These are phyloP conservation scores for Musa troglodytarum DNA, from an alignment of 176 grass and related monocot genomes.

Conservation along the genomic window DNA sequence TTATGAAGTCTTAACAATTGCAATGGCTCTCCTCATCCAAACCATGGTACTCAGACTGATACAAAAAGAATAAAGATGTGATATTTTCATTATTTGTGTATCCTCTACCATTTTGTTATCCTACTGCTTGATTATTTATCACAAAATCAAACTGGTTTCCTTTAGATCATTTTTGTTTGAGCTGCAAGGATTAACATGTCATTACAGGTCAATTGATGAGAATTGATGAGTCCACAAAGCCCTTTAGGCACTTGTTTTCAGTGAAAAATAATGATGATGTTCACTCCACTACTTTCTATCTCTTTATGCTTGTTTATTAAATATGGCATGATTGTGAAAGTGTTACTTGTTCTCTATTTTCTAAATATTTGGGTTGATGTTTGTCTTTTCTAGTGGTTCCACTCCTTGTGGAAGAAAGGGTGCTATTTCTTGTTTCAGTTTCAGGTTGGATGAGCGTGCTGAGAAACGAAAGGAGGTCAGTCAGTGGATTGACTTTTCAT, in stretches of 20 bases:
- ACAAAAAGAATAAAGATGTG: too few species aligned
- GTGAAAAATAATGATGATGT: slow-evolving; percentile 54
- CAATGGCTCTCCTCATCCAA: too few species aligned
- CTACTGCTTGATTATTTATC: too few species aligned
- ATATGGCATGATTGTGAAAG: slow-evolving; percentile 2
- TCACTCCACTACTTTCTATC: slow-evolving; percentile 50
- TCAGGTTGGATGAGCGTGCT: slow-evolving; percentile 80
- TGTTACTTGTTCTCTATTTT: background rate
- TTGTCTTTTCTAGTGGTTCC: slow-evolving; percentile 30
- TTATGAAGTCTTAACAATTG: too few species aligned
- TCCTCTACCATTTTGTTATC: too few species aligned
- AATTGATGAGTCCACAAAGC: too few species aligned
- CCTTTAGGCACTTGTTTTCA: slow-evolving; percentile 17
- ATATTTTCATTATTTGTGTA: too few species aligned
- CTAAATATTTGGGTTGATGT: slow-evolving; percentile 1
- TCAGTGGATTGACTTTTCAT: background rate
- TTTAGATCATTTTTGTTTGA: too few species aligned
- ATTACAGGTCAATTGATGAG: too few species aligned
- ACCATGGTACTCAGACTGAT: too few species aligned
- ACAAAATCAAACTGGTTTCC: too few species aligned
- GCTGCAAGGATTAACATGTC: too few species aligned
- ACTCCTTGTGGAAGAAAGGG: slow-evolving; percentile 40
- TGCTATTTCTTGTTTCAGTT: slow-evolving; percentile 56
- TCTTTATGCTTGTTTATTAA: background rate
- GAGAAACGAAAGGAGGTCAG: slow-evolving; percentile 91